Percentiles rank a stretch among this genome's conserved stretches.
Conservation (phyloP, 176 grass and related monocot species). For the Rhynchospora breviuscula region DNA sequence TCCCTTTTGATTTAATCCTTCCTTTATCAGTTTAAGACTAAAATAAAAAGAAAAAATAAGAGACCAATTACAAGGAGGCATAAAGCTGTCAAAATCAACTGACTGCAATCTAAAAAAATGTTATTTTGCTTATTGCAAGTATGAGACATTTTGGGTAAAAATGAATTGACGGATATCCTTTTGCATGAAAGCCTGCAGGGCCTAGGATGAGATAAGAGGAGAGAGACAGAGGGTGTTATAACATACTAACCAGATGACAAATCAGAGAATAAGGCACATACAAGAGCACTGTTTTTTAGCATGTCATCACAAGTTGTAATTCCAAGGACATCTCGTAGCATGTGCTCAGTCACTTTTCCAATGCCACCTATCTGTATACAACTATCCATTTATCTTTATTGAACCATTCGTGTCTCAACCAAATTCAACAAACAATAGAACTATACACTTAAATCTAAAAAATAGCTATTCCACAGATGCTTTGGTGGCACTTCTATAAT, state of each 20-base stretch:
- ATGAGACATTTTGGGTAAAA: neutral
- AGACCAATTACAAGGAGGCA: no score
- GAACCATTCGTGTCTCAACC: slow-evolving; percentile 29
- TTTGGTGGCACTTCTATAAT: neutral
- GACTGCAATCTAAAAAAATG: no score
- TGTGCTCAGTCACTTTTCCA: slow-evolving; percentile 89
- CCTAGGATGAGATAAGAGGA: neutral
- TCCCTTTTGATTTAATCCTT: no score
- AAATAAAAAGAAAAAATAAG: no score
- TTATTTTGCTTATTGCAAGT: no score
- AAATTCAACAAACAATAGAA: slow-evolving; percentile 11
- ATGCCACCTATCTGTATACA: slow-evolving; percentile 97
- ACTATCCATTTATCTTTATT: slow-evolving; percentile 52
- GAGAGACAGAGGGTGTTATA: neutral
- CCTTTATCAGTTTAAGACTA: no score
- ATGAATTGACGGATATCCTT: neutral
- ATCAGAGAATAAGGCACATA: slow-evolving; percentile 87
- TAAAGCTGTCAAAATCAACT: no score
- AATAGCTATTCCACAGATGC: neutral
- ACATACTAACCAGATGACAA: slow-evolving; percentile 63
- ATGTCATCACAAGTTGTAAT: slow-evolving; percentile 84
- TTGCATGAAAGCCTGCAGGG: neutral
- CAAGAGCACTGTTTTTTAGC: slow-evolving; percentile 61
- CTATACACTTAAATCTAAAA: neutral
- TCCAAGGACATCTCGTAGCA: slow-evolving; percentile 74